Conservation (phyloP, 2,329 filamentous ascomycete species). For the Phyllosticta citrichinensis region DNA sequence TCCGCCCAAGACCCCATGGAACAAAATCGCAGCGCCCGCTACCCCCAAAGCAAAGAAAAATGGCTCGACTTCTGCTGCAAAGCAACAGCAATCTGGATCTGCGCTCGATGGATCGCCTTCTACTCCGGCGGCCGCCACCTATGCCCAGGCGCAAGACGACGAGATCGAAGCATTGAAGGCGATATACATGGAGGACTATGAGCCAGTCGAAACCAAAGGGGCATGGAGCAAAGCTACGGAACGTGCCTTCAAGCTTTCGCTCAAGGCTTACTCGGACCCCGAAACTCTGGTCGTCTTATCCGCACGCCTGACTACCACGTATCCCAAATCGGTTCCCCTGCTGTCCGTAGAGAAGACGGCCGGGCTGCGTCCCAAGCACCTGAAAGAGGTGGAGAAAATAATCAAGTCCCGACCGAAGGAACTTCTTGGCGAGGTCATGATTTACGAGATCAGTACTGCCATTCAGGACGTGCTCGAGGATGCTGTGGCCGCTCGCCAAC, state of each 20-base stretch:
- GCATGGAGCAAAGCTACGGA: conserved; percentile 86
- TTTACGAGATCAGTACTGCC: conserved; percentile 49
- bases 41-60: conserved; percentile 20
- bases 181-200: conserved; percentile 84
- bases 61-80: conserved; percentile 15
- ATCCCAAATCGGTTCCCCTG: conserved; percentile 73
- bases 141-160: conserved; percentile 76
- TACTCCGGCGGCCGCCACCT: conserved; percentile 44
- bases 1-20: conserved; percentile 35
- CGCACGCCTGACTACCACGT: conserved; percentile 78
- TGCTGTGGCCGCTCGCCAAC: conserved; percentile 66
- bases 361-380: conserved; percentile 58
- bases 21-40: conserved; percentile 27
- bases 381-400: conserved; percentile 60
- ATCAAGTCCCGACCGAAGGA: conserved; percentile 59
- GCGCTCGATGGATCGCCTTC: conserved; percentile 11
- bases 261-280: conserved; percentile 64
- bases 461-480: conserved; percentile 70
- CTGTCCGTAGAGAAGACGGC: conserved; percentile 56
- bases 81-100: conserved; percentile 16
- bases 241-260: conserved; percentile 68
- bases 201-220: conserved; percentile 57
- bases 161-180: conserved; percentile 78
- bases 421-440: conserved; percentile 54
- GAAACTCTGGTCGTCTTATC: conserved; percentile 62